Evolutionary conservation across 192 early-diverging fungal species (phyloP), one percentile per base, ranked within the genome.

Genomic region (Umbelopsis vinacea): DNA sequence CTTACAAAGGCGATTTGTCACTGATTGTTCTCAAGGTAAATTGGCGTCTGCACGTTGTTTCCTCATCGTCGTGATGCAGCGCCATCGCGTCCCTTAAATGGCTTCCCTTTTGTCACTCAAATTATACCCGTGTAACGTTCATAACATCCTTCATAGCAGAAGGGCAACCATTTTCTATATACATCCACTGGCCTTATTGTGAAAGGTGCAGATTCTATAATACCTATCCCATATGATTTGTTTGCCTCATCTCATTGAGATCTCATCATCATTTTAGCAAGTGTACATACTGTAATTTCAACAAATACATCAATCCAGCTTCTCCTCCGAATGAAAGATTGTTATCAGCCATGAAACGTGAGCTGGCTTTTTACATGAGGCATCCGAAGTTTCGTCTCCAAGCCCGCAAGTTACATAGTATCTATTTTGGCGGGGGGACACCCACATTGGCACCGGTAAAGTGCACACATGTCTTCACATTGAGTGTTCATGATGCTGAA

Each of bases 181-280:
- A 87, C 29, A 74, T 87, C 52, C 86, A 87, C 55, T 87, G 86
- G 86, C 86, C 86, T 15, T 87, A 84, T 74, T 87, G 86, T 70
- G 72, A 78, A 69, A 84, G 83, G 85, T 86, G 52, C 15, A 45
- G 11, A 26, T 4, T 15, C 11, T 15, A 52, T 50, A 21, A 29
- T 21, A 50, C 3, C 17, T 17, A 21, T 57, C 23, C 21, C 15
- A 26, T 35, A 40, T 35, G 24, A 22, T 4, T 53, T 50, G 66
- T 35, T 6, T 67, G 33, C 33, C 11, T 43, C 45, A 43, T 43
- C 7, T 29, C 38, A n/a, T 43, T 37, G 40, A 11, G 14, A 43
- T 43, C 66, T 17, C 45, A 26, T 2, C n/a, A 29, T 21, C 23
- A 6, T 29, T 24, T 52, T 48, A 84, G 84, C 53, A 85, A 85